Evolutionary conservation across 306 rosid species (phyloP).

Genomic region (Vachellia pachyceras): DNA sequence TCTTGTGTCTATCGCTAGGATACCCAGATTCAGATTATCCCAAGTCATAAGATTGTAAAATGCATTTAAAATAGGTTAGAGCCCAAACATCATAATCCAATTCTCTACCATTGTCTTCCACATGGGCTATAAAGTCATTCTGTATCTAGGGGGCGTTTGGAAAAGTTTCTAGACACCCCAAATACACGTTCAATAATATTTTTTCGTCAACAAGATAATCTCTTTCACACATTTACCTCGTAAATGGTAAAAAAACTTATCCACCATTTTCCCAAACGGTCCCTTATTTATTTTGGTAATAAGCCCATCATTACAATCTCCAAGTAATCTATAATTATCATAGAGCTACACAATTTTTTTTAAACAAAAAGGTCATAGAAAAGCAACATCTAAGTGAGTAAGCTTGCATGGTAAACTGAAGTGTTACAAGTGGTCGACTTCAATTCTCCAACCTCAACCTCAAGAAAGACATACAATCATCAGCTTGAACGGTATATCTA

Average conservation of each 20-base stretch:
- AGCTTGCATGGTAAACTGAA: constrained; percentile 26
- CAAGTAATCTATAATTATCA: background rate
- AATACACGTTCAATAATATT: too few relatives aligned
- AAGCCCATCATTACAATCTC: constrained; percentile 29
- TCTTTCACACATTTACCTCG: too few relatives aligned
- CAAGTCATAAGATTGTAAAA: background rate
- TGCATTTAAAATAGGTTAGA: too few relatives aligned
- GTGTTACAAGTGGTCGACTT: constrained; percentile 35
- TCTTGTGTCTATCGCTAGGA: too few relatives aligned
- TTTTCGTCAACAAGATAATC: too few relatives aligned
- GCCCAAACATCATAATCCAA: background rate
- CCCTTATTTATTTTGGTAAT: constrained; percentile 19
- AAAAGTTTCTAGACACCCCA: too few relatives aligned
- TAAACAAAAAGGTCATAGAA: background rate
- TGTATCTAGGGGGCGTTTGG: too few relatives aligned
- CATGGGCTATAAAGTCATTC: background rate
- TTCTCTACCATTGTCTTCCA: background rate
- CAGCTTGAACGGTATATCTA: constrained; percentile 22
- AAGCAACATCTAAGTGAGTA: constrained; percentile 27
- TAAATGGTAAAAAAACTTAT: too few relatives aligned
- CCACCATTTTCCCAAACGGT: too few relatives aligned
- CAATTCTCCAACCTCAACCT: constrained; percentile 39
- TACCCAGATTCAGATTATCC: background rate
- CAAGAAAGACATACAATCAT: constrained; percentile 34
- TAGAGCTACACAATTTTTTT: background rate